Evolutionary conservation across 805 yeast species (phyloP).

Genomic region (Zygosaccharomyces rouxii): DNA sequence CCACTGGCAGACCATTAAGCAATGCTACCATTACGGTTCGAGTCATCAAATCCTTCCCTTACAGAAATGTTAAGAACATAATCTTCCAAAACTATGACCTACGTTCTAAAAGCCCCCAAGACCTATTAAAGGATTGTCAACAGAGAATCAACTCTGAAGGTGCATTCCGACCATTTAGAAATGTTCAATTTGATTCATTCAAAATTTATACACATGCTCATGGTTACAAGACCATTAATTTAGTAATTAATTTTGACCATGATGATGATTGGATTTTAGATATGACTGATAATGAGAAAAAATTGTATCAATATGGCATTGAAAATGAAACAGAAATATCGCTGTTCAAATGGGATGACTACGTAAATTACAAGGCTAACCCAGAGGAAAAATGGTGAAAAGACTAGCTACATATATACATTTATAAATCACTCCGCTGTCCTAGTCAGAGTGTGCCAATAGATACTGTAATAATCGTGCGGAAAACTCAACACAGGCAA

Average conservation of each 20-base stretch:
- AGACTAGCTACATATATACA: slow-evolving; percentile 3
- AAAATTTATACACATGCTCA: slow-evolving; percentile 94
- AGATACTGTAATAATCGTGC: slow-evolving; percentile 26
- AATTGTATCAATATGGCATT: slow-evolving; percentile 49
- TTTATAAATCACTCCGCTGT: background rate
- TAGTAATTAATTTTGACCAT: slow-evolving; percentile 85
- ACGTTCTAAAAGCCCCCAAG: slow-evolving; percentile 58
- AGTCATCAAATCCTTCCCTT: slow-evolving; percentile 85
- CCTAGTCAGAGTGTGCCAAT: slow-evolving; percentile 12
- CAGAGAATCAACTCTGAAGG: slow-evolving; percentile 52
- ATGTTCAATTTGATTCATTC: slow-evolving; percentile 64
- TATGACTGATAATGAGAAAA: slow-evolving; percentile 36
- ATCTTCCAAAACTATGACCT: slow-evolving; percentile 69
- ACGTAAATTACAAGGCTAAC: slow-evolving; percentile 62
- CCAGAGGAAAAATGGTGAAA: slow-evolving; percentile 87
- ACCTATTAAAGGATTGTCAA: slow-evolving; percentile 51
- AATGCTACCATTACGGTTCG: slow-evolving; percentile 80
- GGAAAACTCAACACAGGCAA: slow-evolving; percentile 29
- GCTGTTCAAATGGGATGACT: slow-evolving; percentile 64
- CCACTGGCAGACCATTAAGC: slow-evolving; percentile 61
- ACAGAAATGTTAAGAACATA: slow-evolving; percentile 77
- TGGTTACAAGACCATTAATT: slow-evolving; percentile 86
- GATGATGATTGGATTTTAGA: slow-evolving; percentile 65
- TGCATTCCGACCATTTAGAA: slow-evolving; percentile 76
- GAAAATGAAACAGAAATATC: slow-evolving; percentile 93